Conservation (phyloP, 805 yeast species). For the Kodamaea sagamina region DNA sequence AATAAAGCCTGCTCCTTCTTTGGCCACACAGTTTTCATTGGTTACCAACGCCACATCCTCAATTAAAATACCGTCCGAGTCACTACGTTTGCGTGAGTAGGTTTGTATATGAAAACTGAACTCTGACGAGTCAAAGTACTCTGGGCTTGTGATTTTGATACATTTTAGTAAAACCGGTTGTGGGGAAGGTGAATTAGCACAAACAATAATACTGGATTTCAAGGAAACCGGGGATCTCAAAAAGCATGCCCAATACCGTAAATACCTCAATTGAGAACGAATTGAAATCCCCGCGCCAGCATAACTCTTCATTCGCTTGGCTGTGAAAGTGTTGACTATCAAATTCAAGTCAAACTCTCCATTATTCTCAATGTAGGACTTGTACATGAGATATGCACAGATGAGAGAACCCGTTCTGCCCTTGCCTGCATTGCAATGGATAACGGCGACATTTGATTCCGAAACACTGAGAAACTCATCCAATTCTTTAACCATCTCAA, state of each 20-base stretch:
- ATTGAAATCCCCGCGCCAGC: conserved; percentile 73
- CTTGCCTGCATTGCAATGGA: conserved; percentile 91
- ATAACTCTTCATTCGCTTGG: conserved; percentile 54
- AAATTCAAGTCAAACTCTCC: conserved; percentile 31
- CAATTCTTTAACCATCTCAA: conserved; percentile 47
- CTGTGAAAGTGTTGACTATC: conserved; percentile 56
- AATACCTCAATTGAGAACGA: conserved; percentile 64
- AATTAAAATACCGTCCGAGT: not conserved
- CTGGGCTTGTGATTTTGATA: not conserved
- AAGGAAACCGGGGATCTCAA: conserved; percentile 2
- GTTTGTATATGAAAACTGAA: not conserved
- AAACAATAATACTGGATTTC: not conserved
- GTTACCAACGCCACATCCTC: not conserved
- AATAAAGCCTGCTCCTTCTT: not conserved
- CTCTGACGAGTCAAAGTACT: not conserved
- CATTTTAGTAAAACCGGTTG: not conserved
- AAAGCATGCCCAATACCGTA: conserved; percentile 51
- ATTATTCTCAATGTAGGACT: conserved; percentile 6
- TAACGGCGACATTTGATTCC: conserved; percentile 47
- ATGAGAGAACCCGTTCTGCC: conserved; percentile 84
- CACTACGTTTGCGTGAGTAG: not conserved
- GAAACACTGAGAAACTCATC: conserved; percentile 36
- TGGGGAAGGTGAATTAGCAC: not conserved
- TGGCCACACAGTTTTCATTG: not conserved
- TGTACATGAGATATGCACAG: conserved; percentile 67